Evolutionary conservation across 495 filamentous ascomycete genomes (phyloP), one percentile per base, ranked within the genome.

Genomic region (Daldinia concentrica): DNA sequence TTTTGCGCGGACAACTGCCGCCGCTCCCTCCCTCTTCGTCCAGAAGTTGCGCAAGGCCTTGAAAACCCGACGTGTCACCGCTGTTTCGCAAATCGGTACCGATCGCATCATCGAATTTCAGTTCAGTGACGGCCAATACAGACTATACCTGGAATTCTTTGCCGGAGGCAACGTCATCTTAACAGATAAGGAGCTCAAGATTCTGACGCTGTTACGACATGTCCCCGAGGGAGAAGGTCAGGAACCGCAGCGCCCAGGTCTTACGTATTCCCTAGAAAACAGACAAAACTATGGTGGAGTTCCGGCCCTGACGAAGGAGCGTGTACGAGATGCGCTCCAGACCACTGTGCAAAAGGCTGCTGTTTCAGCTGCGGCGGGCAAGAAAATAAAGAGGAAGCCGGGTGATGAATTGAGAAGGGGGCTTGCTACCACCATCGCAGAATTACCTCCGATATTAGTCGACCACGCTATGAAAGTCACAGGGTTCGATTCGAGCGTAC

Each of bases 91-190:
- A 78, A 86, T 99, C 58, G 95, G 94, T 37, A 97, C 94, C 0
- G 95, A 99, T 78, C 89, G 95, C 19, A 90, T 99, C 62, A 91
- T 99, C 61, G 93, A 97, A 75, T 87, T 98, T 60, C 87, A 90
- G 77, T 97, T 99, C 79, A 95, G 92, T 74, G 93, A 97, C 82
- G 95, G 95, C 19, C 85, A 87, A 68, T 98, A 95, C 76, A 86
- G 90, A 39, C 82, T 99, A 37, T 97, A 93, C 76, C 82, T 99
- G 41, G 95, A 99, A 80, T 99, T 99, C 81, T 99, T 95, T 80
- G 95, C 95, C 4, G 88, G 83, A 66, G 95, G 95, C 36, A 99
- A 99, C 78, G 90, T 99, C 62, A 91, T 99, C 58, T 83, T 99
- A 57, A 96, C 94, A 3, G 93, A 98, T 75, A 83, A 85, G 41